Evolutionary conservation across 805 yeast genomes (phyloP).

Genomic region (Saturnispora quitensis): DNA sequence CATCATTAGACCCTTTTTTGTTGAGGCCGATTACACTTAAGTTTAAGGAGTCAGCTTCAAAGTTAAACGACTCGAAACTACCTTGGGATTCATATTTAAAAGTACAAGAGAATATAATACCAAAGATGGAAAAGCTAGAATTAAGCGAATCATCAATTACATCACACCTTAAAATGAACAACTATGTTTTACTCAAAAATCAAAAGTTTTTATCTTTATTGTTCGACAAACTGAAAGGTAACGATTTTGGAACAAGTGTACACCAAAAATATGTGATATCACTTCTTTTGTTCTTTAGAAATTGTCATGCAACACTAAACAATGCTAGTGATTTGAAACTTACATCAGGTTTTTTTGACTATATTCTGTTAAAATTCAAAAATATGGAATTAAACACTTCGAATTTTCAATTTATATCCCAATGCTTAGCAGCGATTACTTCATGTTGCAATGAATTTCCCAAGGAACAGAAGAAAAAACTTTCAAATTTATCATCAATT

Average conservation of each 20-base stretch:
- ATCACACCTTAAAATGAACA: neutral
- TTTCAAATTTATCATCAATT: slow-evolving; percentile 38
- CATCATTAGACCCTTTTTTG: neutral
- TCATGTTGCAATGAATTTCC: neutral
- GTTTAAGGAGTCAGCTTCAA: neutral
- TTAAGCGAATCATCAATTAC: neutral
- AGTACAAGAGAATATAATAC: slow-evolving; percentile 4
- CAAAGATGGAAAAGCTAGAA: neutral
- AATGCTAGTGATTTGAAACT: neutral
- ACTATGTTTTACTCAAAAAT: neutral
- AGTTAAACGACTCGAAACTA: neutral
- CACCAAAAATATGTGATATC: neutral
- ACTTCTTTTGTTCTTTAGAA: neutral
- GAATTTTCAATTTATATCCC: slow-evolving; percentile 16
- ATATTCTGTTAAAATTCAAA: slow-evolving; percentile 16
- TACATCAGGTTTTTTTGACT: slow-evolving; percentile 14
- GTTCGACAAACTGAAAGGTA: neutral
- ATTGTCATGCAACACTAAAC: neutral
- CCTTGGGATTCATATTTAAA: neutral
- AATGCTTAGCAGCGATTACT: neutral
- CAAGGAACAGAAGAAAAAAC: slow-evolving; percentile 26
- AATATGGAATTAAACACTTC: slow-evolving; percentile 13
- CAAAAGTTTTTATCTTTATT: neutral
- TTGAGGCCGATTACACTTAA: neutral
- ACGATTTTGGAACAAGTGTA: neutral